phyloP scores from a whole-genome alignment of 2,329 filamentous ascomycete species.

The Fusarium verticillioides region DNA sequence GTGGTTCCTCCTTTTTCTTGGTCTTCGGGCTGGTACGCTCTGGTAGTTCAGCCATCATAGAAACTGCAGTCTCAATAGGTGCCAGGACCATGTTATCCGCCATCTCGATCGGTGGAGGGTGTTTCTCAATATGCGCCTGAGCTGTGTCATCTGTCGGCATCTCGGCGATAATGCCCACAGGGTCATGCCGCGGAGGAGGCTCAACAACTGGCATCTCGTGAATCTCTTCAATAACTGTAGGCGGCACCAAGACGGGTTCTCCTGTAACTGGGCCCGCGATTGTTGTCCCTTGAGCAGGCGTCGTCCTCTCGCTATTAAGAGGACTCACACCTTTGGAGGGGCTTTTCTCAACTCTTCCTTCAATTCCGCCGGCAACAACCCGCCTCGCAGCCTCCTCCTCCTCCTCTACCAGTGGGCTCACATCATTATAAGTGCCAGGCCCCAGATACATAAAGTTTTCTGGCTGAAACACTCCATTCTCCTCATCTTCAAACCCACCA shows the following conservation, averaged over 20 bases:
- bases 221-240: constrained; percentile 44
- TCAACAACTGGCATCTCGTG: constrained; percentile 48
- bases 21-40: constrained; percentile 48
- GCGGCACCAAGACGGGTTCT: constrained; percentile 30
- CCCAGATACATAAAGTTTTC: constrained; percentile 66
- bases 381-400: constrained; percentile 51
- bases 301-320: constrained; percentile 44
- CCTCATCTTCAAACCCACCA: constrained; percentile 43
- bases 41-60: constrained; percentile 54
- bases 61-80: constrained; percentile 48
- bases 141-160: constrained; percentile 59
- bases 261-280: constrained; percentile 11
- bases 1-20: constrained; percentile 32
- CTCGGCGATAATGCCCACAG: constrained; percentile 59
- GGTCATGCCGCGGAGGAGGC: constrained; percentile 47
- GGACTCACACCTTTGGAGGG: constrained; percentile 45
- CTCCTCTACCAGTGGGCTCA: constrained; percentile 57
- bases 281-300: constrained; percentile 42
- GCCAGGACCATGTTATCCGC: constrained; percentile 52
- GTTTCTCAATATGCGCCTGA: constrained; percentile 53
- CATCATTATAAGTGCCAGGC: constrained; percentile 57
- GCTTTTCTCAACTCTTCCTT: constrained; percentile 26
- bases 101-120: constrained; percentile 60
- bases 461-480: constrained; percentile 59
- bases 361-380: constrained; percentile 40